phyloP scores from a whole-genome alignment of 768 basidiomycete genomes.

The Tremella yokohamensis region DNA sequence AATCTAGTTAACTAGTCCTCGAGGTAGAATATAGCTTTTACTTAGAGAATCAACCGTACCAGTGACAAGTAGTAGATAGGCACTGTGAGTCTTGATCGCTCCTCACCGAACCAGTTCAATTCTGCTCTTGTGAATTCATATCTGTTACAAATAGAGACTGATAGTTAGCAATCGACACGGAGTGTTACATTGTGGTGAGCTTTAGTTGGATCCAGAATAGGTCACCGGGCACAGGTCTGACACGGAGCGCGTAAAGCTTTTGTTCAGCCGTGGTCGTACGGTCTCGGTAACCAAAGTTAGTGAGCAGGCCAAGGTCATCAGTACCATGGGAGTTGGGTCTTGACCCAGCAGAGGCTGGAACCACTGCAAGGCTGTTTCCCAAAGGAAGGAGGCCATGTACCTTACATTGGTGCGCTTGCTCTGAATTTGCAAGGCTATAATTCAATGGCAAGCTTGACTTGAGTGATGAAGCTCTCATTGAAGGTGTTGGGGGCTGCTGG shows the following conservation, averaged over 20 bases:
- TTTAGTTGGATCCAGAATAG: too few relatives aligned
- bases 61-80: too few relatives aligned
- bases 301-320: background rate
- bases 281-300: background rate
- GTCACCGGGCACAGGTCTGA: too few relatives aligned
- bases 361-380: constrained; percentile 1
- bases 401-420: background rate
- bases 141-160: too few relatives aligned
- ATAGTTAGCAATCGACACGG: too few relatives aligned
- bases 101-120: too few relatives aligned
- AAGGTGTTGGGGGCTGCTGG: background rate
- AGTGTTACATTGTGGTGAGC: too few relatives aligned
- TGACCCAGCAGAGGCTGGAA: background rate
- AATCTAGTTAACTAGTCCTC: too few relatives aligned
- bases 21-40: too few relatives aligned
- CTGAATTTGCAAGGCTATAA: background rate
- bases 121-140: too few relatives aligned
- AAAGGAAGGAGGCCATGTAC: background rate
- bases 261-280: background rate
- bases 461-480: constrained; percentile 2
- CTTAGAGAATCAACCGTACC: too few relatives aligned
- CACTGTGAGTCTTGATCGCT: too few relatives aligned
- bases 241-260: background rate
- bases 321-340: background rate
- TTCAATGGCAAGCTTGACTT: constrained; percentile 6